phyloP scores from a whole-genome alignment of 805 yeast genomes.

The Pichia paraexigua region DNA sequence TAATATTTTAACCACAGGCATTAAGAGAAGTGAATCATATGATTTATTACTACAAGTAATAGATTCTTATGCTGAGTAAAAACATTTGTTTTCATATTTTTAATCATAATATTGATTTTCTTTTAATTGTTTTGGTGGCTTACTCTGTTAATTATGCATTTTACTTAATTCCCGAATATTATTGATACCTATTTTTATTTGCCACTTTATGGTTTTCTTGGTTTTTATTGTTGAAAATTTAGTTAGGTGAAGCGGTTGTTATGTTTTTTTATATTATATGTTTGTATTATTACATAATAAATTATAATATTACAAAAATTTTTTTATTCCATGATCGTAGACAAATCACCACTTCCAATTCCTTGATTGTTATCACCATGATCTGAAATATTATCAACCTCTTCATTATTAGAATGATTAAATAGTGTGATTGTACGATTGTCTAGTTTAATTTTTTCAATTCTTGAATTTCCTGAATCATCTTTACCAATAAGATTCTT shows the following conservation, averaged over 20 bases:
- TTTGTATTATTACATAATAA: background rate
- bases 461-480: background rate
- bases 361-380: background rate
- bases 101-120: background rate
- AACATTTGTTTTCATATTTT: background rate
- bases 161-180: background rate
- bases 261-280: background rate
- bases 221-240: background rate
- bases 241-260: background rate
- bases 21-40: background rate
- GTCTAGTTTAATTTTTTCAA: slow-evolving; percentile 14
- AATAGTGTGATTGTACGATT: slow-evolving; percentile 28
- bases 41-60: background rate
- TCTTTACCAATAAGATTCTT: background rate
- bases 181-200: too few species aligned
- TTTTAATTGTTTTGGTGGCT: background rate
- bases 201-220: background rate
- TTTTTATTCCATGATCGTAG: slow-evolving; percentile 3
- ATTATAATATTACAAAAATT: background rate
- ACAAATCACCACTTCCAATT: background rate
- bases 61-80: background rate
- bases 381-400: background rate
- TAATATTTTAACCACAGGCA: background rate
- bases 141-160: background rate
- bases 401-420: slow-evolving; percentile 13